A percentile compares a stretch with the other conserved stretches of the same genome.
Conservation (phyloP, 768 basidiomycete genomes). For the Filobasidium wieringae region DNA sequence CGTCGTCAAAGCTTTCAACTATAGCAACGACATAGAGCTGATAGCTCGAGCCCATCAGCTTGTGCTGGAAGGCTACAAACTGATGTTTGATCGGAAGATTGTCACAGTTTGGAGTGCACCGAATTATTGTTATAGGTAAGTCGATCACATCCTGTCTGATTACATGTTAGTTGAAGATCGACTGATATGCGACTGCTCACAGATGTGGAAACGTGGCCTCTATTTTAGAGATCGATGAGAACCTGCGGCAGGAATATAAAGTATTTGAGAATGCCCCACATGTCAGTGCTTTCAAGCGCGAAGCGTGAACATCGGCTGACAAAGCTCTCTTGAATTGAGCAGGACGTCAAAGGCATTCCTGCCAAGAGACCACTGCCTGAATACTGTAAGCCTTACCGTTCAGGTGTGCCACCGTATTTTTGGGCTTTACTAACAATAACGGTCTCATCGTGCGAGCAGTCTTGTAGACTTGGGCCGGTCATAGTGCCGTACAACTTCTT, state of each 20-base stretch:
- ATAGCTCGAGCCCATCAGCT: slow-evolving; percentile 95
- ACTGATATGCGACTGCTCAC: background rate
- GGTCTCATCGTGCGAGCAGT: too few relatives aligned
- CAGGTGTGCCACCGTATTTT: too few relatives aligned
- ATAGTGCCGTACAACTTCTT: too few relatives aligned
- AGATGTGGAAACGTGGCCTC: slow-evolving; percentile 95
- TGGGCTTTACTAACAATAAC: too few relatives aligned
- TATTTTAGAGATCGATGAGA: slow-evolving; percentile 85
- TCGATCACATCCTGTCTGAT: slow-evolving; percentile 17
- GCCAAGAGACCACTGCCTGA: slow-evolving; percentile 40
- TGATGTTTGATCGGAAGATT: slow-evolving; percentile 90
- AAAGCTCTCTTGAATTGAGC: background rate
- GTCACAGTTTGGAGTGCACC: slow-evolving; percentile 98
- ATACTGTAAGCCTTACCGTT: slow-evolving; percentile 29
- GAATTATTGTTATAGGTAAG: slow-evolving; percentile 93
- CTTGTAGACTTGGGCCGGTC: too few relatives aligned
- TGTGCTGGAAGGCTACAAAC: slow-evolving; percentile 92
- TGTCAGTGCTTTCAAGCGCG: slow-evolving; percentile 43
- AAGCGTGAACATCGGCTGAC: background rate
- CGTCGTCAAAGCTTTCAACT: slow-evolving; percentile 86
- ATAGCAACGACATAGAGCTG: slow-evolving; percentile 71
- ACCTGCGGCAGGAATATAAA: slow-evolving; percentile 87
- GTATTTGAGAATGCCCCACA: slow-evolving; percentile 83
- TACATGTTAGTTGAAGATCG: background rate
- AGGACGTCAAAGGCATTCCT: slow-evolving; percentile 37